These are phyloP conservation scores for Arthrobotrys pseudoclavata DNA, from an alignment of 2,329 filamentous ascomycete genomes.

Conservation along the genomic window DNA sequence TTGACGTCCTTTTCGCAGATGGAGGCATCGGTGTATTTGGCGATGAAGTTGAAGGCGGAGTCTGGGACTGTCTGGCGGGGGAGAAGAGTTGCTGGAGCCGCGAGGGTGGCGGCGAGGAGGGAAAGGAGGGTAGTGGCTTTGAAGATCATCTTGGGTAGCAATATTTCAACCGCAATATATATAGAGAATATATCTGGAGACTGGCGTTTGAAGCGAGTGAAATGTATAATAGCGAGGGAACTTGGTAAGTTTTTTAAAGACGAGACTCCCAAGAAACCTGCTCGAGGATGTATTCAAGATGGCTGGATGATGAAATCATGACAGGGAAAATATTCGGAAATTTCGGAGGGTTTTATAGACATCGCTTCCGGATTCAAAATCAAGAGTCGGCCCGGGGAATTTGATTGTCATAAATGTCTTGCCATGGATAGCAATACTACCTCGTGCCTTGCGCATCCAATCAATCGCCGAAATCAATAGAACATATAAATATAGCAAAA, in stretches of 20 bases:
- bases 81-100: not conserved
- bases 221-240: not conserved
- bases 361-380: not conserved
- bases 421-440: slow-evolving; percentile 5
- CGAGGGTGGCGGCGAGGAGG: slow-evolving; percentile 9
- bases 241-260: slow-evolving; percentile 4
- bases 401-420: slow-evolving; percentile 11
- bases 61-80: slow-evolving; percentile 9
- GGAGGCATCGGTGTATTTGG: slow-evolving; percentile 19
- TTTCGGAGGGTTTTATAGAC: slow-evolving; percentile 29
- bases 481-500: not conserved
- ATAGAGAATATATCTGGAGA: not conserved
- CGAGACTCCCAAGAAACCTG: not conserved
- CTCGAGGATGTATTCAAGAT: slow-evolving; percentile 1
- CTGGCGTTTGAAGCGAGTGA: not conserved
- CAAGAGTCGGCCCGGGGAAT: slow-evolving; percentile 1
- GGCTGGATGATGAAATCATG: slow-evolving; percentile 21
- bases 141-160: slow-evolving; percentile 5
- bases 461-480: not conserved
- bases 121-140: slow-evolving; percentile 15
- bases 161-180: too few relatives aligned
- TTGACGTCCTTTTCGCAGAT: slow-evolving; percentile 16
- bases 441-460: not conserved
- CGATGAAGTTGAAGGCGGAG: slow-evolving; percentile 22
- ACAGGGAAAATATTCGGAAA: slow-evolving; percentile 16